Evolutionary conservation across 2,329 filamentous ascomycete species (phyloP).

Genomic region (Neonectria ditissima): DNA sequence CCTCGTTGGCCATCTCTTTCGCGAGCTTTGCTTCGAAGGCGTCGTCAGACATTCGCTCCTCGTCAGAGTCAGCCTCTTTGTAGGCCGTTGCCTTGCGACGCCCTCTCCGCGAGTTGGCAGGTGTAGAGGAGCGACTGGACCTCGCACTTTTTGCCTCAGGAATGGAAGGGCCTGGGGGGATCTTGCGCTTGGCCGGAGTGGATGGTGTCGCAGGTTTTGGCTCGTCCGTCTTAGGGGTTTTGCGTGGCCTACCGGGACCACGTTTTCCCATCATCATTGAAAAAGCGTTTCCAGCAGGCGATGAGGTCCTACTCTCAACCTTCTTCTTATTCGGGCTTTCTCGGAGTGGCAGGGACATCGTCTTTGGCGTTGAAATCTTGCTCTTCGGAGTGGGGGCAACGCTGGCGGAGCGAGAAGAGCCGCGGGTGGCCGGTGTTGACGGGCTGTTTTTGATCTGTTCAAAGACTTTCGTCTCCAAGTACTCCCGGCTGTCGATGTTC

Average conservation of each 20-base stretch:
- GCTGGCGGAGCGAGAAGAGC: conserved; percentile 56
- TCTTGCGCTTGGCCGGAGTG: conserved; percentile 50
- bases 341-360: conserved; percentile 50
- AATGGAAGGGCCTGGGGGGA: conserved; percentile 45
- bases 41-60: conserved; percentile 78
- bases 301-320: conserved; percentile 33
- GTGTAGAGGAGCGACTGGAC: conserved; percentile 81
- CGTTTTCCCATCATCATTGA: conserved; percentile 65
- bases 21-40: conserved; percentile 86
- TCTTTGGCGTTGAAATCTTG: conserved; percentile 30
- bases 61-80: conserved; percentile 68
- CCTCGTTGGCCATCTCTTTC: conserved; percentile 64
- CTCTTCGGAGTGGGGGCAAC: conserved; percentile 32
- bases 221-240: conserved; percentile 41
- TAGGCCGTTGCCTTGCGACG: conserved; percentile 63
- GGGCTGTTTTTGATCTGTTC: conserved; percentile 65
- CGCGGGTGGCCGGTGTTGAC: conserved; percentile 48
- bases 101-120: conserved; percentile 66
- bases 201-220: conserved; percentile 32
- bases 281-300: conserved; percentile 60
- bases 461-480: conserved; percentile 82
- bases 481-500: conserved; percentile 73
- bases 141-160: conserved; percentile 75
- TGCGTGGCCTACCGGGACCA: conserved; percentile 38
- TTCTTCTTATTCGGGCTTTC: conserved; percentile 52